Evolutionary conservation across 2,329 filamentous ascomycete genomes (phyloP).

Genomic region (Calonectria leucothoes): DNA sequence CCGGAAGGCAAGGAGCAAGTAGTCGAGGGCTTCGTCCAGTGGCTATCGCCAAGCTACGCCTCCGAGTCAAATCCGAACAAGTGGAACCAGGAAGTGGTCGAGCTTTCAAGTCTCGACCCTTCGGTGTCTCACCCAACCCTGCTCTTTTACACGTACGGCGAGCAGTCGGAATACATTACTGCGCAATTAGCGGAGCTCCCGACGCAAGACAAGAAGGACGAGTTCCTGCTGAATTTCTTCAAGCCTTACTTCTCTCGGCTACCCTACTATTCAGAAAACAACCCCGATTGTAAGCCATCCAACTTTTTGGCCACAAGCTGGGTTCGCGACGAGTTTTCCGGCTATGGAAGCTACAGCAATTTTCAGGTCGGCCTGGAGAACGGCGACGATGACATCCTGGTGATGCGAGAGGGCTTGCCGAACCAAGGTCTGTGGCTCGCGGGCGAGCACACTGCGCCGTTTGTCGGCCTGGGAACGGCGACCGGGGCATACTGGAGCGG

Average conservation of each 20-base stretch:
- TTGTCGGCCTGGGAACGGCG: conserved; percentile 87
- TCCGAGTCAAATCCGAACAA: conserved; percentile 67
- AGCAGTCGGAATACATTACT: conserved; percentile 67
- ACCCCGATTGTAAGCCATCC: conserved; percentile 70
- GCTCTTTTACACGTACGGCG: conserved; percentile 83
- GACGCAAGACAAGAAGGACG: conserved; percentile 60
- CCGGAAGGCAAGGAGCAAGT: conserved; percentile 53
- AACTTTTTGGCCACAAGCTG: conserved; percentile 79
- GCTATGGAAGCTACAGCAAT: conserved; percentile 86
- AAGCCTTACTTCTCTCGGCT: conserved; percentile 81
- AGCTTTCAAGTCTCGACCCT: conserved; percentile 74
- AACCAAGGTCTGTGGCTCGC: conserved; percentile 84
- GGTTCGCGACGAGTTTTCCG: conserved; percentile 82
- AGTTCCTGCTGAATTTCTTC: conserved; percentile 74
- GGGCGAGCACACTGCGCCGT: conserved; percentile 91
- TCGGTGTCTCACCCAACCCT: conserved; percentile 79
- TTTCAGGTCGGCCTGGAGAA: conserved; percentile 81
- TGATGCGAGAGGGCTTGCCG: conserved; percentile 71
- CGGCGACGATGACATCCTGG: conserved; percentile 78
- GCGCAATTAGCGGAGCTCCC: conserved; percentile 54
- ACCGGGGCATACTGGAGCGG: conserved; percentile 95
- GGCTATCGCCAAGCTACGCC: conserved; percentile 78
- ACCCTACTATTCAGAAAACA: conserved; percentile 69
- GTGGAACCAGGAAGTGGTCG: conserved; percentile 83
- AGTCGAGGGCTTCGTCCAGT: conserved; percentile 78